Conservation (phyloP, 306 rosid genomes). For the Erythrophleum fordii region DNA sequence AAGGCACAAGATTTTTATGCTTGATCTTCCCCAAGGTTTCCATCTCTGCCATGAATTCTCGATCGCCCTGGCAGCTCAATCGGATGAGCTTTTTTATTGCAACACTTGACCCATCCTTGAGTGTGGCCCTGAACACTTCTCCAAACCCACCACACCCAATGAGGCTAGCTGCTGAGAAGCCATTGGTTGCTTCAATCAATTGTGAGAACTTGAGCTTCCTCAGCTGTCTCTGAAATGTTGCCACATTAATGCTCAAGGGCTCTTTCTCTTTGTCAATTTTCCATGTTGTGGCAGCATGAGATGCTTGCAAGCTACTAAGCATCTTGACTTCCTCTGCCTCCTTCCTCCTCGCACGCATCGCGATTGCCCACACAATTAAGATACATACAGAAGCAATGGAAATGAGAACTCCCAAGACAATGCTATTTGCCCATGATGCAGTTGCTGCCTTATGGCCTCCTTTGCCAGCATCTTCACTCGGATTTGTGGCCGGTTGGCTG, state of each 20-base stretch:
- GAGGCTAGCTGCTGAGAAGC: constrained; percentile 94
- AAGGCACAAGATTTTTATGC: constrained; percentile 85
- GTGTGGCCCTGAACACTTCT: constrained; percentile 92
- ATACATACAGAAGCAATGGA: constrained; percentile 86
- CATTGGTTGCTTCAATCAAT: constrained; percentile 95
- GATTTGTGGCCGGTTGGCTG: constrained; percentile 51
- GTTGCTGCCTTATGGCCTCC: constrained; percentile 54
- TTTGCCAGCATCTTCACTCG: constrained; percentile 43
- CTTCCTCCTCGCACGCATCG: constrained; percentile 79
- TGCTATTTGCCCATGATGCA: constrained; percentile 83
- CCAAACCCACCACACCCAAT: constrained; percentile 98
- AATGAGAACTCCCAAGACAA: constrained; percentile 80
- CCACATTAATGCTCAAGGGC: constrained; percentile 92
- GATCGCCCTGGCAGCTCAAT: constrained; percentile 91
- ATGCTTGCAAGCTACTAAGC: constrained; percentile 87
- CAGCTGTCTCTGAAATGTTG: constrained; percentile 93
- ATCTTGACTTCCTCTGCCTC: constrained; percentile 91
- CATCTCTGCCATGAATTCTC: constrained; percentile 99
- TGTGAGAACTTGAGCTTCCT: constrained; percentile 97
- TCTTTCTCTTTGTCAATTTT: constrained; percentile 96
- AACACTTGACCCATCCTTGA: constrained; percentile 87
- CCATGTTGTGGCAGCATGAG: constrained; percentile 96
- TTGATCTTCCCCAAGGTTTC: constrained; percentile 97
- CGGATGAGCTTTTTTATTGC: constrained; percentile 96
- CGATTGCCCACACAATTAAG: constrained; percentile 88